Evolutionary conservation across 495 filamentous ascomycete genomes (phyloP).

Genomic region (Talaromyces nanjingensis): DNA sequence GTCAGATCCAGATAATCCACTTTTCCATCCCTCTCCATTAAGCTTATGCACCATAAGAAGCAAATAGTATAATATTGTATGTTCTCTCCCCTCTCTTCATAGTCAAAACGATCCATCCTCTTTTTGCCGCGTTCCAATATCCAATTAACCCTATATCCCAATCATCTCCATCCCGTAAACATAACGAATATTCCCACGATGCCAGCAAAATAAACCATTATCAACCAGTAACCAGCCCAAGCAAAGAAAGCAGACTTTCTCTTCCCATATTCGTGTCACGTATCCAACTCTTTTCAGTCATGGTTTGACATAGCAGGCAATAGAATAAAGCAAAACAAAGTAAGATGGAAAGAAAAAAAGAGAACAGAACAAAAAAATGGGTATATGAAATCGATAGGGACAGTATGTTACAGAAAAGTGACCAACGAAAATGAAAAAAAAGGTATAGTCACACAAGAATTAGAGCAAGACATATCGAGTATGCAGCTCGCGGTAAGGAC

Average conservation of each 20-base stretch:
- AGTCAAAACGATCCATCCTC: neutral
- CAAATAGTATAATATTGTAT: neutral
- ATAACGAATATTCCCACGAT: neutral
- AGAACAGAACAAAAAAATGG: neutral
- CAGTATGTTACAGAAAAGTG: conserved; percentile 8
- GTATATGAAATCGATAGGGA: conserved; percentile 10
- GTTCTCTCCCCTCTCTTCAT: neutral
- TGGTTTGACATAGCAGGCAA: neutral
- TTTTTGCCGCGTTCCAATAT: neutral
- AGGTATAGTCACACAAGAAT: neutral
- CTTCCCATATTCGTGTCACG: neutral
- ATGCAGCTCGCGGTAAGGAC: conserved; percentile 4
- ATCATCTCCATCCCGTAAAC: neutral
- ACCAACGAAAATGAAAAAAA: neutral
- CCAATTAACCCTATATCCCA: neutral
- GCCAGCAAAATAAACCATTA: neutral
- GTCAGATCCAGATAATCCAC: neutral
- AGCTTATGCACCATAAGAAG: neutral
- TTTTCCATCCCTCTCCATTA: neutral
- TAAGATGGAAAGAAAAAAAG: conserved; percentile 8
- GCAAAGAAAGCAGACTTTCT: neutral
- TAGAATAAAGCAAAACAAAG: neutral
- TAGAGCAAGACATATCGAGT: neutral
- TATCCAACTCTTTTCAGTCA: neutral
- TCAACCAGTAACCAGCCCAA: neutral